Evolutionary conservation across 2,329 filamentous ascomycete genomes (phyloP).

Genomic region (Aspergillus puulaauensis): DNA sequence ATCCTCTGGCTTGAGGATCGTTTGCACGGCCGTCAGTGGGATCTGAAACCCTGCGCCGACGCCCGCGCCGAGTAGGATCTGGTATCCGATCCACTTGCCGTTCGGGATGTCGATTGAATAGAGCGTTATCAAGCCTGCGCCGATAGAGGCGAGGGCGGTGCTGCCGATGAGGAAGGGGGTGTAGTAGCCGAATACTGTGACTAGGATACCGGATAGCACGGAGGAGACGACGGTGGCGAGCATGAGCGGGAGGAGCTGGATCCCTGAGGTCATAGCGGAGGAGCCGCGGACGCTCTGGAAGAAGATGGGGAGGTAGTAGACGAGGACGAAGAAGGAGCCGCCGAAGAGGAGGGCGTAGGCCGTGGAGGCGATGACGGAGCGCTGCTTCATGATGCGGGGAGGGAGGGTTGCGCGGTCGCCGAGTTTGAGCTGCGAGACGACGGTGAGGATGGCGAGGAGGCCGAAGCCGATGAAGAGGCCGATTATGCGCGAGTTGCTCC

Average conservation of each 20-base stretch:
- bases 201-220: neutral
- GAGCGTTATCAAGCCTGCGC: constrained; percentile 43
- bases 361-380: constrained; percentile 2
- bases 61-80: constrained; percentile 36
- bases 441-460: constrained; percentile 5
- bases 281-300: constrained; percentile 16
- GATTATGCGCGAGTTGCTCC: constrained; percentile 43
- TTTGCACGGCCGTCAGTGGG: constrained; percentile 36
- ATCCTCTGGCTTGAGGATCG: constrained; percentile 32
- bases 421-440: constrained; percentile 4
- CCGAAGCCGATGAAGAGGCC: constrained; percentile 37
- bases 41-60: constrained; percentile 39
- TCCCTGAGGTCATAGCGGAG: constrained; percentile 12
- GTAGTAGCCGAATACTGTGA: constrained; percentile 12
- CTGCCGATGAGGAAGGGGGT: constrained; percentile 36
- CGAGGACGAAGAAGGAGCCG: constrained; percentile 11
- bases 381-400: constrained; percentile 8
- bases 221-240: constrained; percentile 12
- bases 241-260: constrained; percentile 16
- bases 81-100: constrained; percentile 41
- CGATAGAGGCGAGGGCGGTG: constrained; percentile 37
- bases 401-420: constrained; percentile 13
- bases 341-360: constrained; percentile 4
- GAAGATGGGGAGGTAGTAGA: constrained; percentile 20
- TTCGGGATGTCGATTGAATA: constrained; percentile 32